Percentiles rank a stretch among this genome's conserved stretches.
phyloP scores from a whole-genome alignment of 371 early-diverging fungal genomes.

The Mucor racemosus region DNA sequence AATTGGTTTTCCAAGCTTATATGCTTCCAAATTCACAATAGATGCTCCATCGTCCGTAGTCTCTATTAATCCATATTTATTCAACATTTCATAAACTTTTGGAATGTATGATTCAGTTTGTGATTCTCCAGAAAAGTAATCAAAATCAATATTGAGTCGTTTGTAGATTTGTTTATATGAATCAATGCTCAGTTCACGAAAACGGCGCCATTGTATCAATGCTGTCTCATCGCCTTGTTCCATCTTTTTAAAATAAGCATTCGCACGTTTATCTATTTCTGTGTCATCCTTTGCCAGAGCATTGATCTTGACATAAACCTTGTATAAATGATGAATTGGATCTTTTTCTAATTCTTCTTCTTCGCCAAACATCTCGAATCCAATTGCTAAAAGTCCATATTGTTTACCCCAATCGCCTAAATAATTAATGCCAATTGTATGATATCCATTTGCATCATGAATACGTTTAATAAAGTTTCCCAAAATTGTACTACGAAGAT shows the following conservation, averaged over 20 bases:
- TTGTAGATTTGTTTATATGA: conserved; percentile 89
- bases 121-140: conserved; percentile 97
- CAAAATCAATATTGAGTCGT: conserved; percentile 90
- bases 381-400: conserved; percentile 95
- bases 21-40: conserved; percentile 70
- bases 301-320: conserved; percentile 95
- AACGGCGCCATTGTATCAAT: conserved; percentile 80
- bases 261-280: conserved; percentile 73
- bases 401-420: conserved; percentile 99
- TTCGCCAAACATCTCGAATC: conserved; percentile 84
- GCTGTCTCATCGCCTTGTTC: conserved; percentile 86
- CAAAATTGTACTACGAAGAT: conserved; percentile 97
- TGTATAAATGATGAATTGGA: conserved; percentile 94
- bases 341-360: conserved; percentile 79
- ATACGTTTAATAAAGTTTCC: conserved; percentile 95
- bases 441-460: conserved; percentile 87
- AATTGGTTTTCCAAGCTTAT: conserved; percentile 76
- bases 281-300: conserved; percentile 63
- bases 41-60: conserved; percentile 73
- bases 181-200: conserved; percentile 86
- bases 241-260: conserved; percentile 92
- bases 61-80: conserved; percentile 55
- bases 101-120: conserved; percentile 78
- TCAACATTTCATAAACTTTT: conserved; percentile 68
- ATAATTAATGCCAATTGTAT: conserved; percentile 93